phyloP scores from a whole-genome alignment of 768 basidiomycete genomes.

The Pleurotus djamor region DNA sequence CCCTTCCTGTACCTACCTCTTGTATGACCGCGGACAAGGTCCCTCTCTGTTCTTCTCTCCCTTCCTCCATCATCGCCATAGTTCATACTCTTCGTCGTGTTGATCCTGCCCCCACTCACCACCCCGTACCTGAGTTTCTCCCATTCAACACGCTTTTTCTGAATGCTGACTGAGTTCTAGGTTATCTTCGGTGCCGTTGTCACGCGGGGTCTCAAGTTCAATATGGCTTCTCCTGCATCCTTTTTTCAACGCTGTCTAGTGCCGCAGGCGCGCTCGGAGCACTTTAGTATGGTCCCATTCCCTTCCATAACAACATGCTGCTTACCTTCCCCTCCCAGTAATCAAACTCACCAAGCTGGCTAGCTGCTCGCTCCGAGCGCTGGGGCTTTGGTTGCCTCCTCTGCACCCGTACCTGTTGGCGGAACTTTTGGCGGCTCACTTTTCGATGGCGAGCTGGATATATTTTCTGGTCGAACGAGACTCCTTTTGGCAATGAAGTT shows the following conservation, averaged over 20 bases:
- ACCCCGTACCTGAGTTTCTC: neutral
- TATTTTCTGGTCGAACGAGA: slow-evolving; percentile 66
- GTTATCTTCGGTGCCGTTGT: slow-evolving; percentile 81
- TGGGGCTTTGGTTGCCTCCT: no score
- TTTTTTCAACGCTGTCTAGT: slow-evolving; percentile 57
- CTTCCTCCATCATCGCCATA: neutral
- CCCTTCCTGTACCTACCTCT: no score
- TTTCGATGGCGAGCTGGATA: slow-evolving; percentile 66
- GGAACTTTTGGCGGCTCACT: slow-evolving; percentile 35
- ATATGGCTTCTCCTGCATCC: slow-evolving; percentile 63
- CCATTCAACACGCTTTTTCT: neutral
- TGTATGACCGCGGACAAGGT: no score
- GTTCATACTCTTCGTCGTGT: neutral
- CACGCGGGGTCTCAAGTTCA: slow-evolving; percentile 67
- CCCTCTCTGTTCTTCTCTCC: neutral
- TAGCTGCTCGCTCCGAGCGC: slow-evolving; percentile 42
- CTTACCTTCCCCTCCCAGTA: slow-evolving; percentile 33
- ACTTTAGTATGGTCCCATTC: slow-evolving; percentile 47
- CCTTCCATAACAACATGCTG: neutral
- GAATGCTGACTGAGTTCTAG: slow-evolving; percentile 25
- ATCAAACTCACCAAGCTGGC: slow-evolving; percentile 65
- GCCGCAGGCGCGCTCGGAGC: slow-evolving; percentile 61
- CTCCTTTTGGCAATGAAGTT: slow-evolving; percentile 50
- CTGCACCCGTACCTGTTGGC: slow-evolving; percentile 12
- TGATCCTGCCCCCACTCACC: slow-evolving; percentile 32